A percentile compares a stretch with the other conserved stretches of the same genome.
These are phyloP conservation scores for Leptographium flavum DNA, from an alignment of 2,329 filamentous ascomycete species.

Conservation along the genomic window DNA sequence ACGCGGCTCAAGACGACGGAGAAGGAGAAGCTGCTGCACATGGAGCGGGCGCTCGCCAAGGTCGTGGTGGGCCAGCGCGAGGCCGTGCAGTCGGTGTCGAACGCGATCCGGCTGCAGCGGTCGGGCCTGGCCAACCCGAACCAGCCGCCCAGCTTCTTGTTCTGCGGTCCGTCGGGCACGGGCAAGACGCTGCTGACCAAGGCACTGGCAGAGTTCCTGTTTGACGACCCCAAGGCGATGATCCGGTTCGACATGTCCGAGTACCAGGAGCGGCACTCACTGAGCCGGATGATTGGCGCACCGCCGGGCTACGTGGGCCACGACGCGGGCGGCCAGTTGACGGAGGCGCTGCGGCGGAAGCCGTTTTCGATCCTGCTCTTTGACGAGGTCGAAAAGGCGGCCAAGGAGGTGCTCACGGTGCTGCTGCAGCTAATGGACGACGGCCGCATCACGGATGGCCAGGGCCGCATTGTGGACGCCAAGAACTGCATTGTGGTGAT, in stretches of 20 bases:
- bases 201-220: conserved; percentile 91
- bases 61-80: conserved; percentile 89
- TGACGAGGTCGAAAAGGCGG: conserved; percentile 96
- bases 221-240: conserved; percentile 95
- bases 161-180: conserved; percentile 95
- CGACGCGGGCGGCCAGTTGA: conserved; percentile 89
- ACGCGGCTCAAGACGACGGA: conserved; percentile 87
- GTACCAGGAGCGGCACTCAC: conserved; percentile 91
- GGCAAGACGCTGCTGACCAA: conserved; percentile 97
- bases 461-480: conserved; percentile 87
- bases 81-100: conserved; percentile 83
- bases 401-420: conserved; percentile 93
- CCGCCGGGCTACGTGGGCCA: conserved; percentile 95
- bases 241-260: conserved; percentile 99
- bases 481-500: conserved; percentile 99
- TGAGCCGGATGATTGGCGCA: conserved; percentile 95
- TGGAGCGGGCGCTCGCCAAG: conserved; percentile 77
- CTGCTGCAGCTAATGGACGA: conserved; percentile 99
- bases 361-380: conserved; percentile 97
- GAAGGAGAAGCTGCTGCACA: conserved; percentile 95
- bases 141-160: conserved; percentile 93
- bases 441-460: conserved; percentile 93
- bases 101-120: conserved; percentile 87
- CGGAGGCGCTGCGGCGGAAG: conserved; percentile 81
- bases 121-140: conserved; percentile 93